phyloP scores from a whole-genome alignment of 2,329 filamentous ascomycete species.

The Aspergillus quadrilineatus region DNA sequence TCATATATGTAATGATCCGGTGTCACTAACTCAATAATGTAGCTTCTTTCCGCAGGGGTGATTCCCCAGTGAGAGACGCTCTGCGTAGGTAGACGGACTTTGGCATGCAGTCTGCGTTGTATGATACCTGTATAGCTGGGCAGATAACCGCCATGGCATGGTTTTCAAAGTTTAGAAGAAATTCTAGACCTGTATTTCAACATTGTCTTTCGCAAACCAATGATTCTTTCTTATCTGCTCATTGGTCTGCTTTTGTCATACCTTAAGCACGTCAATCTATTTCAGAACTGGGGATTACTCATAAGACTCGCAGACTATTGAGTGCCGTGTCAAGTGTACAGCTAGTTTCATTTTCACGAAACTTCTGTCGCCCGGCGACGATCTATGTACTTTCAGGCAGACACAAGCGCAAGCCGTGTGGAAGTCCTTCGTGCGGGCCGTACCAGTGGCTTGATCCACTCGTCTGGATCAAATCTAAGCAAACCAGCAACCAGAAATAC shows the following conservation, averaged over 20 bases:
- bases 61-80: constrained; percentile 40
- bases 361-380: not conserved
- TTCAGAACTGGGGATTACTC: not conserved
- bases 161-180: constrained; percentile 21
- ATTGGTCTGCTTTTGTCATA: not conserved
- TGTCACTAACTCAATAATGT: constrained; percentile 17
- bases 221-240: constrained; percentile 15
- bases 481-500: not conserved
- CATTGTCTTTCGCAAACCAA: constrained; percentile 16
- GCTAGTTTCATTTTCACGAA: not conserved
- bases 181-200: constrained; percentile 17
- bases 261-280: not conserved
- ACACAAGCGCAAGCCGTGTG: not conserved
- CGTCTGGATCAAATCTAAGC: not conserved
- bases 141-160: constrained; percentile 16
- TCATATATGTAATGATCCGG: not conserved
- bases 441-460: not conserved
- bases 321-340: not conserved
- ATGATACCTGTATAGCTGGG: constrained; percentile 41
- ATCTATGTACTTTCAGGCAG: not conserved
- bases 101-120: constrained; percentile 27
- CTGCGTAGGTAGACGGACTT: constrained; percentile 34
- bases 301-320: not conserved
- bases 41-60: constrained; percentile 48
- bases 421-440: not conserved